Evolutionary conservation across 2,329 filamentous ascomycete species (phyloP), one percentile per base, ranked within the genome.

Genomic region (Pseudopithomyces chartarum): DNA sequence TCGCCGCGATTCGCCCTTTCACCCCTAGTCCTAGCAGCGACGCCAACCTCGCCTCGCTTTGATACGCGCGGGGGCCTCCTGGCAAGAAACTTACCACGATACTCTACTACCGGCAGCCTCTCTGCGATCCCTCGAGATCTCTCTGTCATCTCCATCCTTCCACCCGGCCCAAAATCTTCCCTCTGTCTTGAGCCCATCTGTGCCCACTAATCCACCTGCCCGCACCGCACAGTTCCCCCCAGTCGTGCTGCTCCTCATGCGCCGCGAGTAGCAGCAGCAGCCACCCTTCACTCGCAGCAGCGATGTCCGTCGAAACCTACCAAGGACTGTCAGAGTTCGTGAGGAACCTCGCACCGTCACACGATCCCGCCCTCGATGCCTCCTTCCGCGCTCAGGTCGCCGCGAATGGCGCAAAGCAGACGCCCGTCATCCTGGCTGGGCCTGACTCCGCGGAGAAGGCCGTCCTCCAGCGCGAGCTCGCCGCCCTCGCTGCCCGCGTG

Each of bases 391-490:
- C 77, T 52, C 74, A 78, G 45, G 73, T 79, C 54, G 77, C 77
- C 48, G 73, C 77, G 42, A 86, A 87, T 78, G 82, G 82, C 63
- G 70, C 75, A 51, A 80, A 81, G 61, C 68, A 76, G 33, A 78
- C 79, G 60, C 80, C 84, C 63, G 82, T 94, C 70, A 84, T 84
- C 60, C 84, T 98, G 22, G 93, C 94, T 13, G 95, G 95, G 56
- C 84, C 86, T 56, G 85, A 92, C 57, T 89, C 85, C 43, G 78
- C 86, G 34, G 89, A 89, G 64, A 98, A 98, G 79, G 83, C 85
- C 64, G 84, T 84, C 32, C 85, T 98, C 59, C 92, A 98, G 79
- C 83, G 84, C 58, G 94, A 98, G 79, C 85, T 99, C 56, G 85
- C 89, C 49, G 89, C 90, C 54, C 85, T 98, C 61, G 85, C 89